Conservation (phyloP, 192 early-diverging fungal species). For the Dispira parvispora region DNA sequence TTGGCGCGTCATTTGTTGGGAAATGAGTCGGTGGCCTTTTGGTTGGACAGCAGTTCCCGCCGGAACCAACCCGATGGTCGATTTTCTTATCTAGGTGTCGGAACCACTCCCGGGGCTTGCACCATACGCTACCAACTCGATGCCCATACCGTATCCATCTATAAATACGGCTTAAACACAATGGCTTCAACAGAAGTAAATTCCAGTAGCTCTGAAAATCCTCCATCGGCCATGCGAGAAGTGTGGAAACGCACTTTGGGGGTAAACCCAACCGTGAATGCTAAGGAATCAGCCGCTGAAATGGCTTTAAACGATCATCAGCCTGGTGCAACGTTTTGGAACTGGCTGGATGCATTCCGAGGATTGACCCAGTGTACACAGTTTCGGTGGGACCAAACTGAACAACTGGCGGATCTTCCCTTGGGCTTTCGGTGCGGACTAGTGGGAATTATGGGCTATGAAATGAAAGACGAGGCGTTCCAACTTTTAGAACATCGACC, state of each 20-base stretch:
- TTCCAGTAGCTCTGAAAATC: too few species aligned
- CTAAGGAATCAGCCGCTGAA: background rate
- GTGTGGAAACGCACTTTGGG: background rate
- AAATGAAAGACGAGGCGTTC: conserved; percentile 74
- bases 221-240: too few species aligned
- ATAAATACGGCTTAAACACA: background rate
- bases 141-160: conserved; percentile 4
- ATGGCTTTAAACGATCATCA: background rate
- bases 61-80: conserved; percentile 12
- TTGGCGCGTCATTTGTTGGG: conserved; percentile 16
- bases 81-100: conserved; percentile 22
- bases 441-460: conserved; percentile 86
- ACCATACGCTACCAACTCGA: conserved; percentile 19
- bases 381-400: conserved; percentile 11
- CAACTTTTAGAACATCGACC: too few species aligned
- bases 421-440: conserved; percentile 67
- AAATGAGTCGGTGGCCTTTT: conserved; percentile 25
- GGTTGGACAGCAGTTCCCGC: conserved; percentile 42
- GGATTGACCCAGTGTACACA: conserved; percentile 10
- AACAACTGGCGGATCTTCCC: conserved; percentile 12
- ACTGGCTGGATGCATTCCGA: conserved; percentile 30
- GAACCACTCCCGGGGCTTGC: conserved; percentile 6
- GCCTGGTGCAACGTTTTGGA: conserved; percentile 37
- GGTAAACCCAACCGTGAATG: background rate
- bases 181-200: too few species aligned